Conservation (phyloP, 2,329 filamentous ascomycete genomes). For the Pyricularia sp. region DNA sequence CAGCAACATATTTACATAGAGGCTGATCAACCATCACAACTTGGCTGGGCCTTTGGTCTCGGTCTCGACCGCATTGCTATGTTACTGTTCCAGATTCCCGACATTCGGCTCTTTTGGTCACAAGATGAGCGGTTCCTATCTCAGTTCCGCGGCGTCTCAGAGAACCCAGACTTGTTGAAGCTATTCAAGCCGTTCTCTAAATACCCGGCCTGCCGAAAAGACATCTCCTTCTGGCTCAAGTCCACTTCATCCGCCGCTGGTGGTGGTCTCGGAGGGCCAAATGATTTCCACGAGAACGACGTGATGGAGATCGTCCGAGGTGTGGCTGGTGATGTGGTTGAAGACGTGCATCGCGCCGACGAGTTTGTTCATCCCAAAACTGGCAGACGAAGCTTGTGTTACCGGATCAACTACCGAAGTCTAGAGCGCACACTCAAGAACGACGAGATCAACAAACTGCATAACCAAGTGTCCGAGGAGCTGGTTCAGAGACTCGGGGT, state of each 20-base stretch:
- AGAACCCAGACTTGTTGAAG: constrained; percentile 35
- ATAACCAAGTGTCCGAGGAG: constrained; percentile 54
- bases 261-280: constrained; percentile 31
- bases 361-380: constrained; percentile 85
- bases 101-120: constrained; percentile 96
- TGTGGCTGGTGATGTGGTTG: constrained; percentile 72
- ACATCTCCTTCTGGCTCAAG: constrained; percentile 87
- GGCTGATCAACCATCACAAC: constrained; percentile 62
- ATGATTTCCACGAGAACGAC: constrained; percentile 83
- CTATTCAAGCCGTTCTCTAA: constrained; percentile 85
- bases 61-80: constrained; percentile 94
- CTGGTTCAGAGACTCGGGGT: constrained; percentile 68
- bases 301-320: constrained; percentile 91
- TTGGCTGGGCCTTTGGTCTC: constrained; percentile 94
- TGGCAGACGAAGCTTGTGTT: constrained; percentile 75
- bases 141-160: constrained; percentile 64
- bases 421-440: constrained; percentile 85
- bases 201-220: constrained; percentile 80
- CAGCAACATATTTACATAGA: constrained; percentile 73
- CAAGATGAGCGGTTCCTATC: constrained; percentile 72
- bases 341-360: constrained; percentile 79
- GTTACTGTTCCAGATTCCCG: constrained; percentile 91
- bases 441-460: constrained; percentile 66
- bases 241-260: constrained; percentile 34
- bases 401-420: constrained; percentile 88